Evolutionary conservation across 139 green algal species (phyloP).

Genomic region (Chlorella sp.): DNA sequence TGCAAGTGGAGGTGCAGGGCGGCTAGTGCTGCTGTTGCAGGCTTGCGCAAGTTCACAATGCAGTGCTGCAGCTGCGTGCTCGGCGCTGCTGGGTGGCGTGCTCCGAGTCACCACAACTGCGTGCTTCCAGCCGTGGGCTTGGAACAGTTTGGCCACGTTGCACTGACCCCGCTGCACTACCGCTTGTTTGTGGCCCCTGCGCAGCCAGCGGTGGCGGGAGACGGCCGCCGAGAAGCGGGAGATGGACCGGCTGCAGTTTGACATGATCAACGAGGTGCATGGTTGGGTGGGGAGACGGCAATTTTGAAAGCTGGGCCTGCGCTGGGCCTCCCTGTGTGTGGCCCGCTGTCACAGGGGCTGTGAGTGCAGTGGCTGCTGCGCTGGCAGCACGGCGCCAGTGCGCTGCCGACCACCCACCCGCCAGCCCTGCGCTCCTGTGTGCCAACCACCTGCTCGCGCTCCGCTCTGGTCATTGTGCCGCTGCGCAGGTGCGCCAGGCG

Average conservation of each 20-base stretch:
- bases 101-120: no score
- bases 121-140: no score
- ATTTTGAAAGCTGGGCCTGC: neutral
- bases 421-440: no score
- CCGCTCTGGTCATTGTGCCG: no score
- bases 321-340: neutral
- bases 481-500: conserved; percentile 66
- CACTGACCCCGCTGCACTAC: neutral
- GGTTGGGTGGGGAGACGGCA: no score
- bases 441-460: no score
- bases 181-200: no score
- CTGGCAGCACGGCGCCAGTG: neutral
- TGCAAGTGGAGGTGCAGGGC: neutral
- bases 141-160: neutral
- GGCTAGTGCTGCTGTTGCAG: neutral
- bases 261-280: conserved; percentile 92
- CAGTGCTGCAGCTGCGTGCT: neutral
- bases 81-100: neutral
- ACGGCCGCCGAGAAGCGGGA: conserved; percentile 94
- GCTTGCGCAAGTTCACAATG: no score
- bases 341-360: neutral
- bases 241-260: conserved; percentile 73
- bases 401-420: neutral
- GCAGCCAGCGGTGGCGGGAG: conserved; percentile 90
- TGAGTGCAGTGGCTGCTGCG: neutral